These are phyloP conservation scores for Sporothrix pallida DNA, from an alignment of 2,329 filamentous ascomycete species.

Conservation along the genomic window DNA sequence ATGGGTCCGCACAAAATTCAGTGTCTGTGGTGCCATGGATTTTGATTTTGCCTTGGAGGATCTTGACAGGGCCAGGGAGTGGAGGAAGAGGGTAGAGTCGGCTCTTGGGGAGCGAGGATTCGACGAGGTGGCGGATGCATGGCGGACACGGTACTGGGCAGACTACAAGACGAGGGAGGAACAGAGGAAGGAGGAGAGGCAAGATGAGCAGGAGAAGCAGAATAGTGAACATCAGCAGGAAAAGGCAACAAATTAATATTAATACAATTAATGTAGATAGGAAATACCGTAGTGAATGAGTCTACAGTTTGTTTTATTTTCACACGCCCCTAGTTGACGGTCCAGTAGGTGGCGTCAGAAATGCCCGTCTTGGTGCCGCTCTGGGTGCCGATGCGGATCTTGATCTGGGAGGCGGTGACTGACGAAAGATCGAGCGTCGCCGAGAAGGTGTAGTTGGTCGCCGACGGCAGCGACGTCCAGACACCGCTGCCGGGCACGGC, in stretches of 20 bases:
- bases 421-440: slow-evolving; percentile 22
- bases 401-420: slow-evolving; percentile 21
- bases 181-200: no score
- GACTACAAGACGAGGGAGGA: background rate
- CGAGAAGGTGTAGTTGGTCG: slow-evolving; percentile 34
- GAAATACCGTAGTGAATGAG: background rate
- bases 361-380: slow-evolving; percentile 24
- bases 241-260: no score
- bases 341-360: slow-evolving; percentile 27
- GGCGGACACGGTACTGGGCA: background rate
- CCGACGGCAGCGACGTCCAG: slow-evolving; percentile 29
- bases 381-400: slow-evolving; percentile 32
- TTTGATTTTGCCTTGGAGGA: background rate
- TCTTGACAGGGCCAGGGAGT: background rate
- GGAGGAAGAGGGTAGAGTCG: background rate
- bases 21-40: background rate
- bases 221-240: no score
- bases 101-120: background rate
- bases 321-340: background rate
- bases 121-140: background rate
- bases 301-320: background rate
- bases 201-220: no score
- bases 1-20: background rate
- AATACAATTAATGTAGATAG: background rate
- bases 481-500: slow-evolving; percentile 25